Percentiles rank a stretch among this genome's conserved stretches.
Evolutionary conservation across 2,329 filamentous ascomycete species (phyloP).

Genomic region (Trichoderma atrobrunneum): DNA sequence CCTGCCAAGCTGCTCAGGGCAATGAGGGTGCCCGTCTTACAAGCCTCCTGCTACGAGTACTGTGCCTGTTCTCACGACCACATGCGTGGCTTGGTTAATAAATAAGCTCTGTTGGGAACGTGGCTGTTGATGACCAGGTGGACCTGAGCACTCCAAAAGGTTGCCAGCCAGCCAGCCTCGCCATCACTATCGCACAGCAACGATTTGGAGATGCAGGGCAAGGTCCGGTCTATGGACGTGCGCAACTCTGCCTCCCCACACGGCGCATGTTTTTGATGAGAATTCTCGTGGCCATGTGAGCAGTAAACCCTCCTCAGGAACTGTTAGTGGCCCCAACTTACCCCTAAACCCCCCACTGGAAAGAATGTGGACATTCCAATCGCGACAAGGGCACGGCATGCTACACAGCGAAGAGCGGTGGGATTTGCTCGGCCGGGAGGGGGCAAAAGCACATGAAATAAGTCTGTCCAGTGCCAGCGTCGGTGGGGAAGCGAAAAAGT

Average conservation of each 20-base stretch:
- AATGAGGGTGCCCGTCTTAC: background rate
- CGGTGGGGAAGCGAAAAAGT: background rate
- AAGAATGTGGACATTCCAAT: constrained; percentile 6
- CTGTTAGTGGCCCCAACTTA: constrained; percentile 8
- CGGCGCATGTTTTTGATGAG: constrained; percentile 5
- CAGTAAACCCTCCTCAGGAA: background rate
- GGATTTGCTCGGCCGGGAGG: background rate
- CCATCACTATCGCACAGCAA: background rate
- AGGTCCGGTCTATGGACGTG: background rate
- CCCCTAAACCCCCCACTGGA: constrained; percentile 7
- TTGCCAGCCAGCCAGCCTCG: background rate
- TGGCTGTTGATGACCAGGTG: background rate
- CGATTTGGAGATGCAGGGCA: background rate
- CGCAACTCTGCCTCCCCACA: background rate
- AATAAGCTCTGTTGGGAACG: constrained; percentile 8
- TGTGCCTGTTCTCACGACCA: background rate
- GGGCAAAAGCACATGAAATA: constrained; percentile 3
- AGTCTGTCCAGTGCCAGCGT: no score
- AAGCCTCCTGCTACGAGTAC: background rate
- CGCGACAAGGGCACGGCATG: background rate
- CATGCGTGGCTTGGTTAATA: background rate
- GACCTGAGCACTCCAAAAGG: background rate
- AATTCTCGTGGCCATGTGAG: constrained; percentile 18
- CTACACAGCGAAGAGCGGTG: background rate
- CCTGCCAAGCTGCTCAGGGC: background rate